A percentile compares a stretch with the other conserved stretches of the same genome.
Evolutionary conservation across 2,329 filamentous ascomycete genomes (phyloP).

Genomic region (Aquanectria penicillioides): DNA sequence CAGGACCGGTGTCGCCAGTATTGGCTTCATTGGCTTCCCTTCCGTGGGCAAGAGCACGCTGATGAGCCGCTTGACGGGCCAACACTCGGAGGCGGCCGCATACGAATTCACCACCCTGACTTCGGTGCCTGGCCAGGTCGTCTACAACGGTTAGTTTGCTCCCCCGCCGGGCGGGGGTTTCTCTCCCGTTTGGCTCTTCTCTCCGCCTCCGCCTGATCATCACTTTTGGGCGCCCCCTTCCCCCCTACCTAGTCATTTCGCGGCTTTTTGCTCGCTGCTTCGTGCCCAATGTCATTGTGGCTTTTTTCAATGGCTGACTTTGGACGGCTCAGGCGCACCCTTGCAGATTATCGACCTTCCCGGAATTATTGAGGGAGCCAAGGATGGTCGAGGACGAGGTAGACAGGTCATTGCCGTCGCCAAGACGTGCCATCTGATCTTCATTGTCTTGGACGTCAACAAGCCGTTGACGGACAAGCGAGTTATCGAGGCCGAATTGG

Average conservation of each 20-base stretch:
- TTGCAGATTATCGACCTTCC: conserved; percentile 98
- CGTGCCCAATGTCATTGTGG: conserved; percentile 14
- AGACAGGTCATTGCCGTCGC: conserved; percentile 98
- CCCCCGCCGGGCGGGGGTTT: conserved; percentile 1
- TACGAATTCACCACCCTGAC: conserved; percentile 99
- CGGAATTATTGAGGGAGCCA: conserved; percentile 98
- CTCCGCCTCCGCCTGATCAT: too few species aligned
- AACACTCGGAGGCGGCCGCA: conserved; percentile 95
- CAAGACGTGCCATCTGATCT: conserved; percentile 98
- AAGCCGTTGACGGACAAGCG: conserved; percentile 98
- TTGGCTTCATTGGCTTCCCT: conserved; percentile 98
- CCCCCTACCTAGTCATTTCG: neutral
- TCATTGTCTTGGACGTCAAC: conserved; percentile 98
- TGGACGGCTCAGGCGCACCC: conserved; percentile 71
- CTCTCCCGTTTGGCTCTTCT: conserved; percentile 27
- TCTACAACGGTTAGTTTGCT: conserved; percentile 79
- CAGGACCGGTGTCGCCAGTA: conserved; percentile 94
- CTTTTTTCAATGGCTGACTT: conserved; percentile 30
- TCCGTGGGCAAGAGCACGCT: conserved; percentile 98
- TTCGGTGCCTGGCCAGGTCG: conserved; percentile 93
- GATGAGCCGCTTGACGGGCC: conserved; percentile 93
- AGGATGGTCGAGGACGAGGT: conserved; percentile 97
- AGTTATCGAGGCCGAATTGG: conserved; percentile 92
- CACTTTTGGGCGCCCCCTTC: too few species aligned
- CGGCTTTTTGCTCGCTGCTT: neutral